Conservation (phyloP, 306 rosid species). For the Canavalia ensiformis region DNA sequence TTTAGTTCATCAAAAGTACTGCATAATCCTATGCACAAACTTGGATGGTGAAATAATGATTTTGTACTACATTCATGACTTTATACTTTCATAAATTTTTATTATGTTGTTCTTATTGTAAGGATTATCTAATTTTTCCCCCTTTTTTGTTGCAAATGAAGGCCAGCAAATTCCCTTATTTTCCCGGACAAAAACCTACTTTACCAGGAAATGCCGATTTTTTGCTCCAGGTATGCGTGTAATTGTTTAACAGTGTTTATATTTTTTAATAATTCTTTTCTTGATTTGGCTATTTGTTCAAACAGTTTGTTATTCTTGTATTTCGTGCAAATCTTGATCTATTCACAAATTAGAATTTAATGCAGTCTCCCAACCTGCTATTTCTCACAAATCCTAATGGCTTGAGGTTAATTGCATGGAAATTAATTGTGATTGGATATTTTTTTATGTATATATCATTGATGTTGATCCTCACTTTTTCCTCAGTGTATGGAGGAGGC, state of each 20-base stretch:
- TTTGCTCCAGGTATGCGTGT: constrained; percentile 71
- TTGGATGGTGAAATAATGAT: constrained; percentile 10
- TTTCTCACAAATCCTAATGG: constrained; percentile 18
- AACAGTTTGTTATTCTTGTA: neutral
- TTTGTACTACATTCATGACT: neutral
- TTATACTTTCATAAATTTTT: neutral
- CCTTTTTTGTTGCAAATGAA: constrained; percentile 29
- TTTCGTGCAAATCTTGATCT: constrained; percentile 5
- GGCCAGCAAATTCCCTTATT: constrained; percentile 82
- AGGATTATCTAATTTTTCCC: neutral
- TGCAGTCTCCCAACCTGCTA: neutral
- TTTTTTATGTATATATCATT: neutral
- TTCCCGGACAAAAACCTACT: constrained; percentile 82
- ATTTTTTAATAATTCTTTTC: neutral
- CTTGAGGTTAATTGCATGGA: constrained; percentile 16
- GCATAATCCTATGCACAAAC: neutral
- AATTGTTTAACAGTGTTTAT: neutral
- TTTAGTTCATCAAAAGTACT: neutral
- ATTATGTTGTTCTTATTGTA: constrained; percentile 6
- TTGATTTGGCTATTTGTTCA: neutral
- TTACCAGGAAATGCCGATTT: constrained; percentile 73
- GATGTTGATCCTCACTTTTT: constrained; percentile 18
- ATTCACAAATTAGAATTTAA: constrained; percentile 20
- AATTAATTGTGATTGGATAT: constrained; percentile 27
- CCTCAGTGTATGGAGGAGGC: constrained; percentile 91